Evolutionary conservation across 2,329 filamentous ascomycete species (phyloP), one percentile per base, ranked within the genome.

Genomic region (Trichoderma oligosporum): DNA sequence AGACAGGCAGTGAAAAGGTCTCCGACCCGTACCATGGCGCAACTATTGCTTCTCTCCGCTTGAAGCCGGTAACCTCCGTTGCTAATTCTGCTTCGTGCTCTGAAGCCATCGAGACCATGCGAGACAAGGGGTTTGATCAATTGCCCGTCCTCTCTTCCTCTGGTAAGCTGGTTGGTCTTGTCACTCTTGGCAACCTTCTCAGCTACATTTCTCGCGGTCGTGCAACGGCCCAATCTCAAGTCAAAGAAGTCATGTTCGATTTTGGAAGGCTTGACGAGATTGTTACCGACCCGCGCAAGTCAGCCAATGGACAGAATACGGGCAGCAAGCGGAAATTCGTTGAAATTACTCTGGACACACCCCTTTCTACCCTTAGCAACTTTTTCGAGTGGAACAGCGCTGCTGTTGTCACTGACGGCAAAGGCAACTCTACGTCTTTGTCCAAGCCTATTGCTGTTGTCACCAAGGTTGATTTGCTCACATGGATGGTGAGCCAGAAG

Each of bases 371-470:
- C 42, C 80, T 99, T 54, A 93, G 91, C 77, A 86, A 89, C 67
- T 99, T 99, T 76, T 91, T 97, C 63, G 91, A 97, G 76, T 97
- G 94, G 91, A 97, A 99, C 74, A 94, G 89, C 64, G 93, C 94
- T 0, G 94, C 94, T 0, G 85, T 99, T 47, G 91, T 99, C 3
- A 99, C 93, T 0, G 92, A 97, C 72, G 81, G 83, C 64, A 76
- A 77, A 11, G 75, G 75, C 38, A 80, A 81, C 57, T 75, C 78
- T 55, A 74, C 79, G 59, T 82, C 79, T 20, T 71, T 83, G 56
- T 81, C 82, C 44, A 95, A 90, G 78, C 91, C 95, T 1, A 79
- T 94, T 48, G 94, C 91, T 7, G 85, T 99, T 7, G 92, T 95
- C 7, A 97, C 94, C 29, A 99, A 99, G 82, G 94, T 99, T 4